These are phyloP conservation scores for Botryosphaeria agaves DNA, from an alignment of 2,329 filamentous ascomycete species.

Conservation along the genomic window DNA sequence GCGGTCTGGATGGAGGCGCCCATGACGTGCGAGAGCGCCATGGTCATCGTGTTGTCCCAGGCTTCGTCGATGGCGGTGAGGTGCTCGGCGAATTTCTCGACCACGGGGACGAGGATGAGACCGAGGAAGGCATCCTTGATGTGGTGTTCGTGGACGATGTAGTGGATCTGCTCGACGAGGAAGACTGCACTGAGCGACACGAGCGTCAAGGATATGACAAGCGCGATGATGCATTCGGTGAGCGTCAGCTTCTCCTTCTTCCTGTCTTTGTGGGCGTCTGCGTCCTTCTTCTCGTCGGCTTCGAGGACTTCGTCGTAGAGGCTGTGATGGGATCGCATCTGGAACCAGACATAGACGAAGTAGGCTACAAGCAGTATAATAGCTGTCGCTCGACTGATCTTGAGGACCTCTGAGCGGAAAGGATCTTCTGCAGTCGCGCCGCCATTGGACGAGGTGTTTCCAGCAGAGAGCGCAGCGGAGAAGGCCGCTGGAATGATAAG, in stretches of 20 bases:
- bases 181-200: slow-evolving; percentile 60
- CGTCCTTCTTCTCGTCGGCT: slow-evolving; percentile 49
- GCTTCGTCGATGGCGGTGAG: slow-evolving; percentile 72
- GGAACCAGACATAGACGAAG: slow-evolving; percentile 42
- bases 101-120: slow-evolving; percentile 62
- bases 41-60: slow-evolving; percentile 61
- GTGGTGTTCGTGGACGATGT: slow-evolving; percentile 31
- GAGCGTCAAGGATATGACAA: slow-evolving; percentile 46
- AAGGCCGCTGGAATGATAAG: slow-evolving; percentile 32
- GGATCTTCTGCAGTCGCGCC: slow-evolving; percentile 5
- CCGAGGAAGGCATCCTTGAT: slow-evolving; percentile 44
- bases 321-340: slow-evolving; percentile 57
- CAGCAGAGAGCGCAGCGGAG: slow-evolving; percentile 29
- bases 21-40: slow-evolving; percentile 70
- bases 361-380: slow-evolving; percentile 58
- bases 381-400: slow-evolving; percentile 53
- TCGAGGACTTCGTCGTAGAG: slow-evolving; percentile 63
- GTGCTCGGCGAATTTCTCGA: slow-evolving; percentile 77
- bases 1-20: slow-evolving; percentile 81
- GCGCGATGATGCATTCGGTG: slow-evolving; percentile 50
- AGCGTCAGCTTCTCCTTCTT: slow-evolving; percentile 54
- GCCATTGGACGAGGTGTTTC: slow-evolving; percentile 7
- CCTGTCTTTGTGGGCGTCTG: slow-evolving; percentile 42
- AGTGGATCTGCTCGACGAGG: slow-evolving; percentile 57
- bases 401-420: slow-evolving; percentile 36